These are phyloP conservation scores for Apostasia ramifera DNA, from an alignment of 106 monocot species.

Conservation along the genomic window DNA sequence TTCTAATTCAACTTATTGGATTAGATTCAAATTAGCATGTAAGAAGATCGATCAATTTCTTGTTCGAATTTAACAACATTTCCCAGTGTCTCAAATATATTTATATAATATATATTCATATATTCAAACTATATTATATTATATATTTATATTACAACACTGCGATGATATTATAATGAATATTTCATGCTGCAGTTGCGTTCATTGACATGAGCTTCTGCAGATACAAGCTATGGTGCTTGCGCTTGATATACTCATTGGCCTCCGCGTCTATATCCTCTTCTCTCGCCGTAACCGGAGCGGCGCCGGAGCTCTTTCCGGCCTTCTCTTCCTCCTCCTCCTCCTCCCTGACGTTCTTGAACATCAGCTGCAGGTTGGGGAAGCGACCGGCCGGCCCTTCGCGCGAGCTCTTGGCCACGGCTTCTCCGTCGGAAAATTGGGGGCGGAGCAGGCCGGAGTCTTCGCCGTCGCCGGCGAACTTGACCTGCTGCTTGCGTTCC, in stretches of 20 bases:
- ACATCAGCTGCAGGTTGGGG: conserved; percentile 13
- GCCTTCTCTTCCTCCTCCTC: neutral
- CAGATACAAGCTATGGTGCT: conserved; percentile 3
- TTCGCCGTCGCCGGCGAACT: neutral
- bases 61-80: too few relatives aligned
- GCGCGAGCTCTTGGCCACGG: neutral
- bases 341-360: conserved; percentile 2
- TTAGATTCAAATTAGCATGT: too few relatives aligned
- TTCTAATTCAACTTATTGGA: too few relatives aligned
- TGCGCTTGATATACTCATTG: conserved; percentile 19
- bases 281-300: neutral
- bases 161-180: too few relatives aligned
- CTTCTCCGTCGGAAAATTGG: too few relatives aligned
- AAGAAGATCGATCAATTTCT: too few relatives aligned
- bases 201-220: conserved; percentile 22
- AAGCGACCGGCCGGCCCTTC: neutral
- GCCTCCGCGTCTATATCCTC: conserved; percentile 10
- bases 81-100: too few relatives aligned
- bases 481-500: neutral
- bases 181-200: neutral
- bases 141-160: too few relatives aligned
- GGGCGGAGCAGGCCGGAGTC: too few relatives aligned
- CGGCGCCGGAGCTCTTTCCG: neutral
- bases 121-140: too few relatives aligned
- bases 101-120: too few relatives aligned